phyloP scores from a whole-genome alignment of 208 protist genomes.

The Acanthamoeba castellanii region DNA sequence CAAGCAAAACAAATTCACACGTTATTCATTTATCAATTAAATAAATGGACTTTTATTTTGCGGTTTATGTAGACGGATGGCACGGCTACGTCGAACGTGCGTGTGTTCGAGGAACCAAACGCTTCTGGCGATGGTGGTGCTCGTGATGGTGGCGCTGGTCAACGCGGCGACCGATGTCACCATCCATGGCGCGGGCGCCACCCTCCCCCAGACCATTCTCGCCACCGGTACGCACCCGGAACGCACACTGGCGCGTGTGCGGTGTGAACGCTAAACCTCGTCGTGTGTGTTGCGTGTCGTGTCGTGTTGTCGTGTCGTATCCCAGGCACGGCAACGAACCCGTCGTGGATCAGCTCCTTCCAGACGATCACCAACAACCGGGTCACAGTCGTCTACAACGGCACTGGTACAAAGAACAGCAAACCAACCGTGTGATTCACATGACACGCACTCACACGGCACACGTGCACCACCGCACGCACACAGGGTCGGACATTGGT shows the following conservation, averaged over 20 bases:
- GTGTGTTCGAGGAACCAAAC: not conserved
- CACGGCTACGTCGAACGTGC: too few species aligned
- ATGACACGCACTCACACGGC: too few species aligned
- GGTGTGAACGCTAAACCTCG: too few species aligned
- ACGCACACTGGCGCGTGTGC: too few species aligned
- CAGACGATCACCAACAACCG: slow-evolving; percentile 34
- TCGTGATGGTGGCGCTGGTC: not conserved
- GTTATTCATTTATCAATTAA: too few species aligned
- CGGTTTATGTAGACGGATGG: too few species aligned
- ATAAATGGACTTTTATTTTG: too few species aligned
- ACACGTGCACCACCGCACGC: not conserved
- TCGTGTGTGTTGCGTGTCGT: not conserved
- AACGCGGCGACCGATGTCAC: not conserved
- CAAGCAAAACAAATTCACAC: too few species aligned
- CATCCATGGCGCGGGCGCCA: not conserved
- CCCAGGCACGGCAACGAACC: not conserved
- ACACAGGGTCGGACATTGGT: not conserved
- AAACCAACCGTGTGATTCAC: too few species aligned
- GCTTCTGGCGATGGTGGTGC: not conserved
- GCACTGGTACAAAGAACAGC: not conserved
- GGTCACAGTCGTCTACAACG: not conserved
- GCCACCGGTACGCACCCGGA: not conserved
- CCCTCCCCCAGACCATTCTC: not conserved
- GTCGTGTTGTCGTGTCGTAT: not conserved
- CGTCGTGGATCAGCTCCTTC: slow-evolving; percentile 31